Base-by-base conservation (phyloP, 176 grass and related monocot species). In the Puccinellia tenuiflora region DNA sequence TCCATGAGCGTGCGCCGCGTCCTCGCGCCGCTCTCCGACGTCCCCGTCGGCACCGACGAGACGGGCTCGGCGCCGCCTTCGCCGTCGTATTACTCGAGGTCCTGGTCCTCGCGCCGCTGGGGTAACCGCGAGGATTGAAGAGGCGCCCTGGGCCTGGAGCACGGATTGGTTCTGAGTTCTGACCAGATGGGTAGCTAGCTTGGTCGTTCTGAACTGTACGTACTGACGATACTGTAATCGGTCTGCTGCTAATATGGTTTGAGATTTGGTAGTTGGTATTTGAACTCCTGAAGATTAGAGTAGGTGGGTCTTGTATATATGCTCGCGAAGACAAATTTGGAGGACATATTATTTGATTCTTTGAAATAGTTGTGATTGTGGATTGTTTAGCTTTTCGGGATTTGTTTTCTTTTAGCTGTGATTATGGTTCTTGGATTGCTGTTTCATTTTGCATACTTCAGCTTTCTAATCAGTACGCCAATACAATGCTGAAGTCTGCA, bases 1-100 rank as follows among this genome's bases (percentile, higher is more conserved):
- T 91, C 90, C 25, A 88, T 85, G 85, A 98, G 92, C 81, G 38
- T 91, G 37, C 69, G 85, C 45, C 86, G 88, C 25, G 6, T 90
- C 37, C 84, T 95, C 6, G 92, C 90, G 28, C 76, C 75, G 69
- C 55, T 98, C 72, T 92, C 90, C 39, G 95, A 98, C 83, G 73
- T 88, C 42, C 95, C 92, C 38, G 67, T 92, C 13, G 42, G 79
- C 65, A 77, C 77, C 17, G 91, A 93, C n/a, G 85, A 95, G 6
- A 0, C 2, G 28, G 55, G 24, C 55, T 63, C 15, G 0, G 6
- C 6, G 29, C 54, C 54, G 9, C 33, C 78, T 5, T 45, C 62
- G 28, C 7, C 25, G 7, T 84, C 67, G 0, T 26, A 22, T 6
- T 15, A 67, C 0, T 24, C 52, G 9, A 9, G 28, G 0, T 73